A percentile compares a stretch with the other conserved stretches of the same genome.
phyloP scores from a whole-genome alignment of 495 filamentous ascomycete species.

The Rhizodiscina lignyota region DNA sequence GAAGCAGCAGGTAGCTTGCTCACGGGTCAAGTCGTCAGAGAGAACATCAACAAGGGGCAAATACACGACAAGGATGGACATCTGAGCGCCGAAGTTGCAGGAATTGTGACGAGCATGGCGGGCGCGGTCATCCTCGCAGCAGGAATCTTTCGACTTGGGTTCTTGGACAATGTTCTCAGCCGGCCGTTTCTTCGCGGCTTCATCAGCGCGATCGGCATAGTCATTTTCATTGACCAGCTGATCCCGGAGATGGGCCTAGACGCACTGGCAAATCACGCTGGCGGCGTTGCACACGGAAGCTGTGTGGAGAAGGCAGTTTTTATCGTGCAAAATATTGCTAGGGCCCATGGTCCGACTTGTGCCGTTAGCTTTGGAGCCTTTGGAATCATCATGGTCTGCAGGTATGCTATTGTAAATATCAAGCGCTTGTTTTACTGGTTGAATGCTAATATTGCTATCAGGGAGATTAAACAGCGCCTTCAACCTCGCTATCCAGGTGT shows the following conservation, averaged over 20 bases:
- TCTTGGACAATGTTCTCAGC: conserved; percentile 86
- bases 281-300: conserved; percentile 58
- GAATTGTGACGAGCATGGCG: conserved; percentile 74
- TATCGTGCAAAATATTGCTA: conserved; percentile 43
- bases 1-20: conserved; percentile 89
- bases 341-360: conserved; percentile 57
- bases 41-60: conserved; percentile 49
- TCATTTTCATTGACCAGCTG: conserved; percentile 89
- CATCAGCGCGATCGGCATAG: conserved; percentile 88
- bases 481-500: conserved; percentile 67
- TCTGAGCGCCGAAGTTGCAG: conserved; percentile 66
- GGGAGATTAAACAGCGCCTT: conserved; percentile 65
- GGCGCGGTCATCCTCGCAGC: conserved; percentile 75
- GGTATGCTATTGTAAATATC: conserved; percentile 30
- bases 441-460: conserved; percentile 19
- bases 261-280: conserved; percentile 35
- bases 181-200: conserved; percentile 87
- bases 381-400: conserved; percentile 69
- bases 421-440: no score
- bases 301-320: conserved; percentile 74
- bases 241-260: conserved; percentile 76
- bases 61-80: conserved; percentile 53
- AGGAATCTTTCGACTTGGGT: conserved; percentile 73
- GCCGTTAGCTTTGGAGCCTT: conserved; percentile 67
- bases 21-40: conserved; percentile 69